Evolutionary conservation across 768 basidiomycete genomes (phyloP).

Genomic region (Asterophora parasitica): DNA sequence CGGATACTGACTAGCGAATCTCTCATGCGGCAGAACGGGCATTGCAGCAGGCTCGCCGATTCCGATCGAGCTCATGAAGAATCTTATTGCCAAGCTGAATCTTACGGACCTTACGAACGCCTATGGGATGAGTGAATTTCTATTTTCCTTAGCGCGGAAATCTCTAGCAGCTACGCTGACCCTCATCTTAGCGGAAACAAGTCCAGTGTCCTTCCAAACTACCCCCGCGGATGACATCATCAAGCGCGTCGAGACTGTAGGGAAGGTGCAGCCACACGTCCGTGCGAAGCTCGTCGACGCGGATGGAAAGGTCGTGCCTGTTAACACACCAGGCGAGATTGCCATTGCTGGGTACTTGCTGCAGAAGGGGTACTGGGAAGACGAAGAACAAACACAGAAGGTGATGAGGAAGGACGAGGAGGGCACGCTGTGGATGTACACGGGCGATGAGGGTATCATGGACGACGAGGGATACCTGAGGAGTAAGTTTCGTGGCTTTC

Average conservation of each 20-base stretch:
- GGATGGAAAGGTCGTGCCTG: slow-evolving; percentile 59
- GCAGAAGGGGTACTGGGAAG: slow-evolving; percentile 85
- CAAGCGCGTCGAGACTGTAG: slow-evolving; percentile 81
- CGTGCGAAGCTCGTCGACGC: slow-evolving; percentile 65
- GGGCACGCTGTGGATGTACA: slow-evolving; percentile 75
- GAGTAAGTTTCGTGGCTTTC: slow-evolving; percentile 39
- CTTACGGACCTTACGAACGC: slow-evolving; percentile 69
- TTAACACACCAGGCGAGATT: slow-evolving; percentile 71
- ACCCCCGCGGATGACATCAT: slow-evolving; percentile 60
- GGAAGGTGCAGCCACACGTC: slow-evolving; percentile 71
- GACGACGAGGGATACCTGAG: slow-evolving; percentile 76
- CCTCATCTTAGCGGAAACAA: slow-evolving; percentile 17
- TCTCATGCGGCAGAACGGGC: slow-evolving; percentile 46
- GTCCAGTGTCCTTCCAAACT: slow-evolving; percentile 83
- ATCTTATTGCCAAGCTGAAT: slow-evolving; percentile 62
- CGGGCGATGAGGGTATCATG: slow-evolving; percentile 77
- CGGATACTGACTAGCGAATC: background rate
- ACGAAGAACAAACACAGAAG: slow-evolving; percentile 58
- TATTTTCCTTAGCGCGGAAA: no score
- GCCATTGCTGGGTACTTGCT: slow-evolving; percentile 71
- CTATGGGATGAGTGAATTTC: slow-evolving; percentile 79
- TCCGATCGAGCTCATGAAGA: slow-evolving; percentile 76
- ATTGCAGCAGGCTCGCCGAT: slow-evolving; percentile 78
- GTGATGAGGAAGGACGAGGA: slow-evolving; percentile 53
- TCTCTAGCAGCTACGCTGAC: no score